phyloP scores from a whole-genome alignment of 192 early-diverging fungal species.

The Entomortierella chlamydospora region DNA sequence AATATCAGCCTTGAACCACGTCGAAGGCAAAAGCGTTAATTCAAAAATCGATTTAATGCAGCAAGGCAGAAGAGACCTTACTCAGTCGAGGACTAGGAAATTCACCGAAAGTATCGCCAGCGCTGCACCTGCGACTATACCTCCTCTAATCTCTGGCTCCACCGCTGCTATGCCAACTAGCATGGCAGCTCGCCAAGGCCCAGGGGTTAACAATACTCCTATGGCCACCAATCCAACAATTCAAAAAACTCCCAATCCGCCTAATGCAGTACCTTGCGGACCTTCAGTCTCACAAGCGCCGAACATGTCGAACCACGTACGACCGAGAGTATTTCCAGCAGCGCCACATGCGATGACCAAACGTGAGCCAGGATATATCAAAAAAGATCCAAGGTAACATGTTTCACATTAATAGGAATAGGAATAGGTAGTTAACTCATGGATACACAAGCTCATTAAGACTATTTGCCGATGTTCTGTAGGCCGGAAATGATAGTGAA shows the following conservation, averaged over 20 bases:
- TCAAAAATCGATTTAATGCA: background rate
- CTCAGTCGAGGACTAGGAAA: background rate
- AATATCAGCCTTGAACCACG: no score
- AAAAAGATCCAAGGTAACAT: conserved; percentile 65
- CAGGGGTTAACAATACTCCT: background rate
- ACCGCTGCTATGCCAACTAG: background rate
- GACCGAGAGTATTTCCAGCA: background rate
- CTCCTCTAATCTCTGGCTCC: background rate
- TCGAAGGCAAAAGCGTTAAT: background rate
- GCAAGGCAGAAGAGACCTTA: background rate
- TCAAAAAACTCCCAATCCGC: background rate
- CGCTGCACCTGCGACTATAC: background rate
- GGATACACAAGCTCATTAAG: background rate
- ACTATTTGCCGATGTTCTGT: background rate
- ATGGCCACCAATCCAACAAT: background rate
- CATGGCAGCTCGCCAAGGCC: background rate
- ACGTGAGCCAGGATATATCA: conserved; percentile 58
- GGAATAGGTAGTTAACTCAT: no score
- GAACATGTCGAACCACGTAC: background rate
- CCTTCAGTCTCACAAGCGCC: background rate
- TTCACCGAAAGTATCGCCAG: background rate
- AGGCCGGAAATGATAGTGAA: conserved; percentile 80
- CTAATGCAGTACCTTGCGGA: background rate
- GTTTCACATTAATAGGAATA: background rate
- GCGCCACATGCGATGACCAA: background rate